phyloP scores from a whole-genome alignment of 352 stramenopile species.

The Blastocystis sp. region DNA sequence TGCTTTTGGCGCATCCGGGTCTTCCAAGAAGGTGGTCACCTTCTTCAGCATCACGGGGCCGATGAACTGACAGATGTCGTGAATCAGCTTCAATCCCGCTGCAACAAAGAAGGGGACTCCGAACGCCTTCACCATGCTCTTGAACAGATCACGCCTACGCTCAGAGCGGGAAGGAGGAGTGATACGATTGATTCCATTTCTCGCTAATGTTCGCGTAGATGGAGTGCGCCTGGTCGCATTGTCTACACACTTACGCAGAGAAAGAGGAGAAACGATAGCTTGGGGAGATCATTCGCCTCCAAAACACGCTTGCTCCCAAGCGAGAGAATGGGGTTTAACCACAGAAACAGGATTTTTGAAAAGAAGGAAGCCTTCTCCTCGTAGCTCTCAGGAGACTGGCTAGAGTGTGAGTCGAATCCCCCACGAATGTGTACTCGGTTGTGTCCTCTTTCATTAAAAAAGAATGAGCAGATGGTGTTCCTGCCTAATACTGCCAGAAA shows the following conservation, averaged over 20 bases:
- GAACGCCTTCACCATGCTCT: constrained; percentile 78
- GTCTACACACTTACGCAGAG: constrained; percentile 75
- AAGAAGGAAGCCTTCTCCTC: constrained; percentile 76
- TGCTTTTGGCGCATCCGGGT: constrained; percentile 77
- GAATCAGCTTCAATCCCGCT: constrained; percentile 87
- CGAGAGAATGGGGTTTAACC: constrained; percentile 85
- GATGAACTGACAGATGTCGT: constrained; percentile 89
- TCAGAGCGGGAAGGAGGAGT: not conserved
- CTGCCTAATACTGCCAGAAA: not conserved
- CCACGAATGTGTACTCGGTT: not conserved
- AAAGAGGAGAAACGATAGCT: constrained; percentile 81
- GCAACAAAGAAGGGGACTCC: constrained; percentile 86
- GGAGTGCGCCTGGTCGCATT: constrained; percentile 34
- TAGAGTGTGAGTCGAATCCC: not conserved
- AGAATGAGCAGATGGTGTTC: not conserved
- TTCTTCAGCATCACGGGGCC: constrained; percentile 83
- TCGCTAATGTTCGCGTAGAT: constrained; percentile 3
- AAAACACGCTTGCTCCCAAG: constrained; percentile 83
- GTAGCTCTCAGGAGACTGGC: constrained; percentile 50
- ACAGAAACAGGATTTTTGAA: constrained; percentile 83
- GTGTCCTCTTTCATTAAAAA: not conserved
- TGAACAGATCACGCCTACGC: constrained; percentile 63
- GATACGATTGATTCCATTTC: constrained; percentile 54
- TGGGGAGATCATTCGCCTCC: constrained; percentile 83
- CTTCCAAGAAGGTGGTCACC: constrained; percentile 81